A percentile compares a stretch with the other conserved stretches of the same genome.
phyloP scores from a whole-genome alignment of 495 filamentous ascomycete genomes.

The Neurospora sublineolata region DNA sequence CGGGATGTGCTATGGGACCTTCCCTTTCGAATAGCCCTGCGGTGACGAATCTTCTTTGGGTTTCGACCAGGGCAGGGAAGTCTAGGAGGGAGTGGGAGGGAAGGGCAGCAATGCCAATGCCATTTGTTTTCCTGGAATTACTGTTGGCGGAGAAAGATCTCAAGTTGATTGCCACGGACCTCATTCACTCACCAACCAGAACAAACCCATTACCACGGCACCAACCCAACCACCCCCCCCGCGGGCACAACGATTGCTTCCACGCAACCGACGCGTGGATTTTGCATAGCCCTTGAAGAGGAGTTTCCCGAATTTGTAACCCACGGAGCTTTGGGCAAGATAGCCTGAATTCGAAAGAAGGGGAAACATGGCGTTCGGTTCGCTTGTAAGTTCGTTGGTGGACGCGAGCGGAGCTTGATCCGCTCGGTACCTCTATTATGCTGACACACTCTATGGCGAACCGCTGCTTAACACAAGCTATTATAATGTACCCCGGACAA shows the following conservation, averaged over 20 bases:
- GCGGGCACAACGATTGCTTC: neutral
- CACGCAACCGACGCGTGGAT: neutral
- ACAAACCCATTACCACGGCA: too few relatives aligned
- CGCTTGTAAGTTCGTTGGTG: neutral
- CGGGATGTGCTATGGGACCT: neutral
- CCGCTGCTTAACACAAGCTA: neutral
- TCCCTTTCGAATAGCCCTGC: neutral
- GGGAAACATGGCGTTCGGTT: neutral
- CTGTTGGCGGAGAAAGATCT: neutral
- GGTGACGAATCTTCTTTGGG: neutral
- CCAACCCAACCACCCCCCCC: too few relatives aligned
- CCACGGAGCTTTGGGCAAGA: neutral
- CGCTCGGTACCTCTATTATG: neutral
- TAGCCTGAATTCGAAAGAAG: neutral
- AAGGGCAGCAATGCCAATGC: neutral
- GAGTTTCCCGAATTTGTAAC: neutral
- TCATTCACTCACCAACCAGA: too few relatives aligned
- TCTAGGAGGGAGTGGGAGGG: neutral
- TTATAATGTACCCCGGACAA: neutral
- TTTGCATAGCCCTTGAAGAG: neutral
- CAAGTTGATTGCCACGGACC: neutral
- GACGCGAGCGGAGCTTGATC: neutral
- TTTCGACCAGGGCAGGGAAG: neutral
- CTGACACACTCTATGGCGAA: neutral
- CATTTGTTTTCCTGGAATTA: neutral